Evolutionary conservation across 805 yeast genomes (phyloP).

Genomic region (Candida xiaguanensis): DNA sequence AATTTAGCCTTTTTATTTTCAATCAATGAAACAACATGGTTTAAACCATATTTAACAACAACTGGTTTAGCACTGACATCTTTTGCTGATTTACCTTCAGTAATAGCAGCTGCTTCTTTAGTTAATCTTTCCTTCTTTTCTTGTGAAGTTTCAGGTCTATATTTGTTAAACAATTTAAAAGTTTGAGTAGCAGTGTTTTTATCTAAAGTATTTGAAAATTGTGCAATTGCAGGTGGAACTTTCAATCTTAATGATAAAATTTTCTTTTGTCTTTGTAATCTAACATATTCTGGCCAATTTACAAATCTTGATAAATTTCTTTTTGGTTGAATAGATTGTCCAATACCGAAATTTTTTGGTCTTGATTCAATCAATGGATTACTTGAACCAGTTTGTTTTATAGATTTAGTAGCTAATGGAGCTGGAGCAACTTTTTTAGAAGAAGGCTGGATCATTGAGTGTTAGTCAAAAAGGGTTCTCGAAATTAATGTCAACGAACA

Average conservation of each 20-base stretch:
- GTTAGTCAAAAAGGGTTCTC: slow-evolving; percentile 23
- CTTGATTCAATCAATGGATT: slow-evolving; percentile 88
- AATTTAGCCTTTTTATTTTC: slow-evolving; percentile 99
- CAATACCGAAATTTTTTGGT: slow-evolving; percentile 94
- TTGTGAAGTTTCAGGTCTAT: slow-evolving; percentile 96
- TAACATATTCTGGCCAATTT: slow-evolving; percentile 98
- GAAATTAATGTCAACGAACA: slow-evolving; percentile 22
- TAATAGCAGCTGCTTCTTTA: slow-evolving; percentile 98
- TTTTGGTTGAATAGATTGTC: slow-evolving; percentile 94
- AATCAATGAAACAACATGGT: slow-evolving; percentile 95
- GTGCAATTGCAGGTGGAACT: slow-evolving; percentile 98
- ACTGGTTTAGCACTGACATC: slow-evolving; percentile 96
- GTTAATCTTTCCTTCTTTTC: slow-evolving; percentile 99
- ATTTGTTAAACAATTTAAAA: slow-evolving; percentile 96
- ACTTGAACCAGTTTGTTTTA: slow-evolving; percentile 23
- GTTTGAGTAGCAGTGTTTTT: slow-evolving; percentile 98
- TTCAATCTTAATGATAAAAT: slow-evolving; percentile 91
- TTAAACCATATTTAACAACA: slow-evolving; percentile 96
- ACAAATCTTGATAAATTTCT: slow-evolving; percentile 95
- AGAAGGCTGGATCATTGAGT: slow-evolving; percentile 58
- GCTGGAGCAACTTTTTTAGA: slow-evolving; percentile 45
- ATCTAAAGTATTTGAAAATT: slow-evolving; percentile 94
- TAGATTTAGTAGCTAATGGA: slow-evolving; percentile 39
- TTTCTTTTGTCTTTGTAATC: slow-evolving; percentile 98
- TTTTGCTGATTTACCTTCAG: slow-evolving; percentile 95